A percentile compares a stretch with the other conserved stretches of the same genome.
Conservation (phyloP, 495 filamentous ascomycete genomes). For the Penicillium lividum region DNA sequence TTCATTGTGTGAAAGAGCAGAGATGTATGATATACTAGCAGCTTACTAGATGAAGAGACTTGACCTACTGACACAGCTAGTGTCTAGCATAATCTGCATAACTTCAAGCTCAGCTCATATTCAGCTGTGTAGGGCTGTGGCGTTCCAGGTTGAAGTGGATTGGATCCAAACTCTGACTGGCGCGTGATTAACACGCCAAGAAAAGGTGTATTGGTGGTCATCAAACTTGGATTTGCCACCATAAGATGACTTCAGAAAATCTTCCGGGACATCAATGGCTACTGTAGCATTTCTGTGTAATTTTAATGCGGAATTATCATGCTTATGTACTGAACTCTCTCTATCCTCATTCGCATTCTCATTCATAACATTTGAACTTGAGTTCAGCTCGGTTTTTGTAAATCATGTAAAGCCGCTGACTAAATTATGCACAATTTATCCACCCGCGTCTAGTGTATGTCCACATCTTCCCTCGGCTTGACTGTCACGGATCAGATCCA, state of each 20-base stretch:
- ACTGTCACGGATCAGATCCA: not conserved
- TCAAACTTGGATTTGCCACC: not conserved
- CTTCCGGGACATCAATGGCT: not conserved
- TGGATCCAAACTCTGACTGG: not conserved
- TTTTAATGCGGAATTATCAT: too few species aligned
- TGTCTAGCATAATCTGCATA: too few species aligned
- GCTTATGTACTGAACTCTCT: too few species aligned
- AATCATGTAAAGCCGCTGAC: not conserved
- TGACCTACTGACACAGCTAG: too few species aligned
- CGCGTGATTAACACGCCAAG: not conserved
- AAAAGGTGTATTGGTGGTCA: not conserved
- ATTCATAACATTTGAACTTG: too few species aligned
- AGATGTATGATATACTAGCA: too few species aligned
- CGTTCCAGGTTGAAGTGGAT: not conserved
- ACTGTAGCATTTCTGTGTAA: too few species aligned
- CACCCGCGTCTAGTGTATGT: not conserved
- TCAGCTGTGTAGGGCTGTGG: constrained; percentile 9
- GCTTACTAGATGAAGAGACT: too few species aligned
- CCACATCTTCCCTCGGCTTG: not conserved
- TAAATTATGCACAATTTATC: not conserved
- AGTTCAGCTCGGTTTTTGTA: not conserved
- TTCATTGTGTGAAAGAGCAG: too few species aligned
- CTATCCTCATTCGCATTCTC: too few species aligned
- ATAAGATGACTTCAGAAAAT: not conserved
- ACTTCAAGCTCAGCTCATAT: not conserved